Percentiles rank a stretch among this genome's conserved stretches.
phyloP scores from a whole-genome alignment of 495 filamentous ascomycete species.

The Lichenothelia convexa region DNA sequence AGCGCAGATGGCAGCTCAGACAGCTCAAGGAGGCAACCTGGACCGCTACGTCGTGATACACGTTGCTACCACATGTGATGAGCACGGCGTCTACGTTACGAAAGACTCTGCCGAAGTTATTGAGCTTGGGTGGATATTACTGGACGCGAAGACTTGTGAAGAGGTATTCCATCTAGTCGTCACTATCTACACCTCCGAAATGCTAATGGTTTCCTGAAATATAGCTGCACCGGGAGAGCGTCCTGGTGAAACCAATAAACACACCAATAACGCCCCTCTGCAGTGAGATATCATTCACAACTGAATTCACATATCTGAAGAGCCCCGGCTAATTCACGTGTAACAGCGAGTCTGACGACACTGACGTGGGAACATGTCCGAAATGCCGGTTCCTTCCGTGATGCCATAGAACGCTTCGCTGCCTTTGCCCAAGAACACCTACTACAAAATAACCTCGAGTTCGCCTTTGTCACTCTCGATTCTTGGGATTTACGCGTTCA shows the following conservation, averaged over 20 bases:
- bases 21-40: conserved; percentile 36
- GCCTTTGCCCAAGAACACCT: conserved; percentile 79
- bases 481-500: conserved; percentile 98
- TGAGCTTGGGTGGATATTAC: conserved; percentile 91
- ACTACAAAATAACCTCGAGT: conserved; percentile 68
- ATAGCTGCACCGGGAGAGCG: conserved; percentile 89
- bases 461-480: conserved; percentile 94
- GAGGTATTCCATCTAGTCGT: conserved; percentile 41
- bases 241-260: conserved; percentile 94
- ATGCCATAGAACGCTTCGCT: conserved; percentile 90
- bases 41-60: conserved; percentile 96
- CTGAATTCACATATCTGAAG: no score
- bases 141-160: conserved; percentile 77
- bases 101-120: conserved; percentile 99
- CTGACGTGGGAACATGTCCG: conserved; percentile 98
- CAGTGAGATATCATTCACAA: no score
- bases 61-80: conserved; percentile 95
- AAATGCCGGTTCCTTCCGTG: conserved; percentile 86
- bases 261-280: conserved; percentile 96
- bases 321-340: no score
- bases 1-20: conserved; percentile 18
- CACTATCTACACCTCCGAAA: background rate
- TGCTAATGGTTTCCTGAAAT: no score
- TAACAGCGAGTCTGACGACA: conserved; percentile 84
- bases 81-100: conserved; percentile 97